A percentile compares a stretch with the other conserved stretches of the same genome.
phyloP scores from a whole-genome alignment of 176 grass and related monocot genomes.

The Panicum miliaceum region DNA sequence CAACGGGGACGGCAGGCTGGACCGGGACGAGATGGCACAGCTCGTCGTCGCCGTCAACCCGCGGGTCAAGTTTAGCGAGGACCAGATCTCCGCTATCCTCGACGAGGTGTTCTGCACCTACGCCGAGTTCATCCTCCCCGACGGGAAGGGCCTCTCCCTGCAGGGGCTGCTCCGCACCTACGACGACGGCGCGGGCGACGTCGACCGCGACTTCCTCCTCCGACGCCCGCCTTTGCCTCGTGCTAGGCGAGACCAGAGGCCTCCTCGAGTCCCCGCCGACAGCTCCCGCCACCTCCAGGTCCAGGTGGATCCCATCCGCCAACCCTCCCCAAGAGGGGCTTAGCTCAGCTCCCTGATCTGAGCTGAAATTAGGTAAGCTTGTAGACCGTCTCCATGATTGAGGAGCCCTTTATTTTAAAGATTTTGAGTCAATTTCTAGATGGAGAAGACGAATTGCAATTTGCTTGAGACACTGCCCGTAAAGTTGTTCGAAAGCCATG shows the following conservation, averaged over 20 bases:
- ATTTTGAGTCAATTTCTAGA: neutral
- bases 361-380: neutral
- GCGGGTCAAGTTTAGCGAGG: slow-evolving; percentile 82
- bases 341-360: neutral
- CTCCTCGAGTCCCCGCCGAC: neutral
- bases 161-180: slow-evolving; percentile 85
- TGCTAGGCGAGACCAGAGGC: neutral
- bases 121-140: slow-evolving; percentile 70
- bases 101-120: slow-evolving; percentile 98
- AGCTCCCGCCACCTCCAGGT: neutral
- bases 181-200: slow-evolving; percentile 88
- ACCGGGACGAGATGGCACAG: slow-evolving; percentile 86
- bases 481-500: neutral
- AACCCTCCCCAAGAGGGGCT: neutral
- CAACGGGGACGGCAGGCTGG: slow-evolving; percentile 82
- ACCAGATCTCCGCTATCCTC: slow-evolving; percentile 90
- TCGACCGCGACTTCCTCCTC: slow-evolving; percentile 64
- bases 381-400: neutral
- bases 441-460: neutral
- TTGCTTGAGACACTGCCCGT: neutral
- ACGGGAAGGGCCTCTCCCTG: slow-evolving; percentile 61
- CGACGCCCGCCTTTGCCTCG: neutral
- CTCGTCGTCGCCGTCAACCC: slow-evolving; percentile 50
- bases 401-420: no score
- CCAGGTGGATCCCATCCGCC: neutral